Conservation (phyloP, 1,284 basidiomycete genomes). For the Fistulina hepatica region DNA sequence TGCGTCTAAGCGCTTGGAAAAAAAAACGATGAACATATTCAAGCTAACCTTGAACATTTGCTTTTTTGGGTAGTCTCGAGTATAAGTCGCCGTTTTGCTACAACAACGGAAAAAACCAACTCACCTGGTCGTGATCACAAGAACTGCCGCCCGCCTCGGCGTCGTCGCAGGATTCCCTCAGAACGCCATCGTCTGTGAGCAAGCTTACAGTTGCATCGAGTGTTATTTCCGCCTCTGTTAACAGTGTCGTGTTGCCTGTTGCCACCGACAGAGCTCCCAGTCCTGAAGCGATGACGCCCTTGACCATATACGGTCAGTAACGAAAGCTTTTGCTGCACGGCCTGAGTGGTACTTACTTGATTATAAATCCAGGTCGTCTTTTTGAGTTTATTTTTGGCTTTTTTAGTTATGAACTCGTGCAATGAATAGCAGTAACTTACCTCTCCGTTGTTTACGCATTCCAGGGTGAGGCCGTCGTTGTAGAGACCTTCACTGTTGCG, state of each 20-base stretch:
- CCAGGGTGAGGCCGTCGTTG: slow-evolving; percentile 36
- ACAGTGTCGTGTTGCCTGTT: slow-evolving; percentile 27
- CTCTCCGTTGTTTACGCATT: slow-evolving; percentile 37
- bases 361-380: slow-evolving; percentile 49
- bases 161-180: slow-evolving; percentile 43
- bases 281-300: slow-evolving; percentile 41
- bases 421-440: too few species aligned
- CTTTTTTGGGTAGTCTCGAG: too few species aligned
- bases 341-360: slow-evolving; percentile 29
- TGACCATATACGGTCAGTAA: neutral
- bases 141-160: slow-evolving; percentile 25
- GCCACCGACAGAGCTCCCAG: slow-evolving; percentile 33
- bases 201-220: slow-evolving; percentile 37
- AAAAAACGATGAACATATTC: neutral
- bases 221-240: slow-evolving; percentile 39
- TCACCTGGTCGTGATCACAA: slow-evolving; percentile 40
- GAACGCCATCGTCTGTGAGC: slow-evolving; percentile 29
- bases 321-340: neutral
- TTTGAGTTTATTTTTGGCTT: too few species aligned
- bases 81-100: too few species aligned
- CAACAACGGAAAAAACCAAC: neutral
- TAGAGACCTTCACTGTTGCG: slow-evolving; percentile 36
- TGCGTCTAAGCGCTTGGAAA: neutral
- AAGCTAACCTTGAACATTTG: slow-evolving; percentile 35
- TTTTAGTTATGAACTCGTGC: too few species aligned